These are phyloP conservation scores for Schizosaccharomyces cryophilus DNA, from an alignment of 805 yeast species.

Conservation along the genomic window DNA sequence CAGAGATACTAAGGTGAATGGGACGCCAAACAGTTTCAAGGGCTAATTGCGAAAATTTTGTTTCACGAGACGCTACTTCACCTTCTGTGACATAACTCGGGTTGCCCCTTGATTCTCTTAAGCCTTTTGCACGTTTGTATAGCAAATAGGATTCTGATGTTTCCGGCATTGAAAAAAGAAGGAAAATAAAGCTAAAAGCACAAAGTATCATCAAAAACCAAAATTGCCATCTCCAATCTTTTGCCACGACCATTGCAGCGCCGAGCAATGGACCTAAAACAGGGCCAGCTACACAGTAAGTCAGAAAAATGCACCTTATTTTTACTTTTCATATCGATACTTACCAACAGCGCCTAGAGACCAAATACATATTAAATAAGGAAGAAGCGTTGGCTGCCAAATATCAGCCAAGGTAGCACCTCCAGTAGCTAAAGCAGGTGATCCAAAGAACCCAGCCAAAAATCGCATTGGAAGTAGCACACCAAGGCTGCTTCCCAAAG, in stretches of 20 bases:
- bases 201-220: constrained; percentile 15
- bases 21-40: constrained; percentile 16
- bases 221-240: constrained; percentile 23
- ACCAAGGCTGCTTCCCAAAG: constrained; percentile 25
- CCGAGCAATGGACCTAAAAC: constrained; percentile 33
- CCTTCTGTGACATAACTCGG: constrained; percentile 19
- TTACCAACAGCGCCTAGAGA: constrained; percentile 22
- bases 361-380: constrained; percentile 29
- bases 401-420: constrained; percentile 34
- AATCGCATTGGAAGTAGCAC: constrained; percentile 26
- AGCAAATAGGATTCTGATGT: constrained; percentile 24
- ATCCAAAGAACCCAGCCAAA: constrained; percentile 30
- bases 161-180: constrained; percentile 25
- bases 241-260: constrained; percentile 22
- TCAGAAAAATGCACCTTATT: background rate
- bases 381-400: constrained; percentile 18
- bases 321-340: background rate
- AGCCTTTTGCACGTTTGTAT: constrained; percentile 24
- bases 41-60: constrained; percentile 6
- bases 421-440: constrained; percentile 35
- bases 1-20: constrained; percentile 21
- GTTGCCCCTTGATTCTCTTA: constrained; percentile 25
- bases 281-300: constrained; percentile 18
- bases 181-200: constrained; percentile 16
- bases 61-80: background rate